Base-by-base conservation (phyloP, 1,139 yeast genomes). In the Pichia inconspicua region DNA sequence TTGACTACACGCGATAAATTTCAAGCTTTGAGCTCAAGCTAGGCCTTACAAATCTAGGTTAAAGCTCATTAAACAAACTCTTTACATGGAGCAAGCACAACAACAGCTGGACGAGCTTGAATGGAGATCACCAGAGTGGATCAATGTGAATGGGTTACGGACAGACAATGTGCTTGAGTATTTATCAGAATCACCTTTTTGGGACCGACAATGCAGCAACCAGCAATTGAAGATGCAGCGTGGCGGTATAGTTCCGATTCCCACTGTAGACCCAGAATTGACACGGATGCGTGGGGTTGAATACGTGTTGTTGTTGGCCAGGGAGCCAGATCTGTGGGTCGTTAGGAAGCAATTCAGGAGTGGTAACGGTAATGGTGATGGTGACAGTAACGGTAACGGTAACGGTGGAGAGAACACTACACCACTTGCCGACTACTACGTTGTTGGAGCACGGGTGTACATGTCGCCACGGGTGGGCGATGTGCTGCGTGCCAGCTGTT, bases 81-180 rank as follows among this genome's bases (percentile, higher is more conserved):
- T 17, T 17, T 17, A 17, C 2, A 17, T 17, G 19, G 19, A 17
- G 3, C 19, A 17, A 17, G 19, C 19, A 17, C 19, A 17, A 17
- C 19, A 17, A 17, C 19, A 17, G 3, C 3, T 17, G 19, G 97
- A 90, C 62, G 97, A 92, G 62, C 75, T 92, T 45, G 97, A 90
- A 65, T 92, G 98, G 98, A 80, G 90, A 56, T 84, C 94, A 7
- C 98, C 98, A 0, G 98, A 92, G 65, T 92, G 96, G 90, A 88
- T 92, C 55, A 96, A 88, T 63, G 79, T 82, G 51, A 79, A 83
- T 62, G 96, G 96, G 0, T 75, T 92, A 27, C 76, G 89, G 46
- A 84, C 95, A 0, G 95, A 84, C 48, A 92, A 90, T 61, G 96
- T 92, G 1, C 73, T 92, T 19, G 98, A 92, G 54, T 92, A 92